phyloP scores from a whole-genome alignment of 2,329 filamentous ascomycete species.

The Aspergillus versicolor region DNA sequence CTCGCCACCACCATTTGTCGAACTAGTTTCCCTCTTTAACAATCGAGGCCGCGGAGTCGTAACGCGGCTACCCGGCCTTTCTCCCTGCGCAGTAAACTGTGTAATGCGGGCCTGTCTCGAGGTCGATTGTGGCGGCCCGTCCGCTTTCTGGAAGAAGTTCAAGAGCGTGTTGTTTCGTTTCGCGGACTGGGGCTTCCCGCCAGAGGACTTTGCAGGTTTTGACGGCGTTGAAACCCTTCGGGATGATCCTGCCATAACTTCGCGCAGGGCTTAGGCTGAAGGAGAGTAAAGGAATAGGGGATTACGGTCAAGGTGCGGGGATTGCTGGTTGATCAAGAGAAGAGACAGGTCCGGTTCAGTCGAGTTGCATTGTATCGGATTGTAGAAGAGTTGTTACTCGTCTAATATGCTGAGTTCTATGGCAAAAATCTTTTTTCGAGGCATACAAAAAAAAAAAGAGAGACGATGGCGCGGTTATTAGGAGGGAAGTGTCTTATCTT shows the following conservation, averaged over 20 bases:
- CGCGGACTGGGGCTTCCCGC: conserved; percentile 6
- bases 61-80: conserved; percentile 27
- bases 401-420: neutral
- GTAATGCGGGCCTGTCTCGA: conserved; percentile 56
- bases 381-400: neutral
- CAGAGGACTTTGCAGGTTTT: conserved; percentile 22
- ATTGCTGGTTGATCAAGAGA: neutral
- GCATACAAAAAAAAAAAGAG: neutral
- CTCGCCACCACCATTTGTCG: neutral
- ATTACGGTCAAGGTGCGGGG: neutral
- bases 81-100: conserved; percentile 34
- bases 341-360: neutral
- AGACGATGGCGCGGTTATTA: neutral
- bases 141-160: conserved; percentile 72
- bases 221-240: conserved; percentile 28
- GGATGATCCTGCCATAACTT: conserved; percentile 25
- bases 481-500: neutral
- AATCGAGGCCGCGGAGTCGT: conserved; percentile 14
- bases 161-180: conserved; percentile 65
- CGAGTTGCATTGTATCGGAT: neutral
- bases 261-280: neutral
- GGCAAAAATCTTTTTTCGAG: neutral
- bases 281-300: neutral
- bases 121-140: conserved; percentile 52
- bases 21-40: neutral